Conservation (phyloP, 768 basidiomycete species). For the Candolleomyces aberdarensis region DNA sequence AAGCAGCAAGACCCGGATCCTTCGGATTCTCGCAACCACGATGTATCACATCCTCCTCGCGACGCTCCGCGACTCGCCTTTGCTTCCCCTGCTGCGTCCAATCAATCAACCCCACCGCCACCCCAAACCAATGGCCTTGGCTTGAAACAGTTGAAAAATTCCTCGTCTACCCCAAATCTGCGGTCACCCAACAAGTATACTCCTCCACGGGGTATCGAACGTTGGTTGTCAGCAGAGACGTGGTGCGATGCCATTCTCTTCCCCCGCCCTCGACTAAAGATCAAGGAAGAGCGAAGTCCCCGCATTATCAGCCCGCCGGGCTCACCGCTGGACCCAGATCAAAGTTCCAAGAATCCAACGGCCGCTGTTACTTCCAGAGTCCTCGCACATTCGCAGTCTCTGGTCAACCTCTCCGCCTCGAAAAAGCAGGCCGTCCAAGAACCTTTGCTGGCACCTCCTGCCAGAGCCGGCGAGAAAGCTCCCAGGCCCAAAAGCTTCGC, state of each 20-base stretch:
- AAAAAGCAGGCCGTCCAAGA: constrained; percentile 5
- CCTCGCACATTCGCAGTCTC: constrained; percentile 45
- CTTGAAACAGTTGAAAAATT: constrained; percentile 41
- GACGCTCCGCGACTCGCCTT: constrained; percentile 10
- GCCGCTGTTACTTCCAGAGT: constrained; percentile 41
- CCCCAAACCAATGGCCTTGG: constrained; percentile 9
- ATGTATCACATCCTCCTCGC: not conserved
- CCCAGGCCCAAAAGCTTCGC: constrained; percentile 59
- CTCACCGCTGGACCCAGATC: constrained; percentile 33
- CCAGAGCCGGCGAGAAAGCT: constrained; percentile 16
- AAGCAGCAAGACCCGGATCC: not conserved
- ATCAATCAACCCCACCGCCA: constrained; percentile 5
- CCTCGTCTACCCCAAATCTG: constrained; percentile 67
- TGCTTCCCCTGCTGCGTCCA: not conserved
- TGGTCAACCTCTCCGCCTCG: constrained; percentile 30
- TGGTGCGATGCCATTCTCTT: constrained; percentile 82
- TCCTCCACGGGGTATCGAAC: constrained; percentile 44
- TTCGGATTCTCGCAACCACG: not conserved
- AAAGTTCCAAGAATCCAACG: constrained; percentile 11
- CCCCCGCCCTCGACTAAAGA: constrained; percentile 68
- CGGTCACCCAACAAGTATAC: constrained; percentile 16
- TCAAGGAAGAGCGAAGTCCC: constrained; percentile 33
- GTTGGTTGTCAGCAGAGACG: constrained; percentile 72
- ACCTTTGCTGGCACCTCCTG: not conserved
- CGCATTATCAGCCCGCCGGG: constrained; percentile 49